Evolutionary conservation across 345 rosid species (phyloP).

Genomic region (Boechera stricta): DNA sequence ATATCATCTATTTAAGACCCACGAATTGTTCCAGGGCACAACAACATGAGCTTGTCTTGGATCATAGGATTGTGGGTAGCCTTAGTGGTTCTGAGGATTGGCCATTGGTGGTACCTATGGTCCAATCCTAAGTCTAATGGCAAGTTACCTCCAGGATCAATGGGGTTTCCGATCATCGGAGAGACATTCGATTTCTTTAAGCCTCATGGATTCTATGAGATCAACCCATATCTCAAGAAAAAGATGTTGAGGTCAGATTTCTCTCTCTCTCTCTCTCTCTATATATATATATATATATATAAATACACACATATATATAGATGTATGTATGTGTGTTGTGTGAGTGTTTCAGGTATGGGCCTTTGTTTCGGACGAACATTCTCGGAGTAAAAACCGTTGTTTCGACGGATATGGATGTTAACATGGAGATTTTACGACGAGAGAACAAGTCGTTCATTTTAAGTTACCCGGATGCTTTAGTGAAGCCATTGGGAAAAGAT

Average conservation of each 20-base stretch:
- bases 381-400: constrained; percentile 46
- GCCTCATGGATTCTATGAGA: constrained; percentile 26
- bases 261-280: neutral
- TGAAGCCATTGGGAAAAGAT: constrained; percentile 43
- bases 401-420: constrained; percentile 51
- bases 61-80: neutral
- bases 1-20: constrained; percentile 3
- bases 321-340: neutral
- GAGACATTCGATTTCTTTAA: constrained; percentile 34
- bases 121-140: constrained; percentile 43
- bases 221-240: constrained; percentile 40
- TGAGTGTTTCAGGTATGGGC: constrained; percentile 48
- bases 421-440: constrained; percentile 49
- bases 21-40: neutral
- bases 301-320: neutral
- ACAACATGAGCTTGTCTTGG: constrained; percentile 4
- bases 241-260: constrained; percentile 26
- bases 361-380: constrained; percentile 50
- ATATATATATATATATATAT: too few relatives aligned
- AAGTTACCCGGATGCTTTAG: constrained; percentile 46
- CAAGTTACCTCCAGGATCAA: constrained; percentile 43
- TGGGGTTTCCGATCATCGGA: constrained; percentile 45
- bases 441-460: constrained; percentile 49
- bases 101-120: constrained; percentile 40
- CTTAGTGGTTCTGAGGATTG: constrained; percentile 18